Evolutionary conservation across 2,329 filamentous ascomycete genomes (phyloP), one percentile per base, ranked within the genome.

Genomic region (Fusarium vanettenii): DNA sequence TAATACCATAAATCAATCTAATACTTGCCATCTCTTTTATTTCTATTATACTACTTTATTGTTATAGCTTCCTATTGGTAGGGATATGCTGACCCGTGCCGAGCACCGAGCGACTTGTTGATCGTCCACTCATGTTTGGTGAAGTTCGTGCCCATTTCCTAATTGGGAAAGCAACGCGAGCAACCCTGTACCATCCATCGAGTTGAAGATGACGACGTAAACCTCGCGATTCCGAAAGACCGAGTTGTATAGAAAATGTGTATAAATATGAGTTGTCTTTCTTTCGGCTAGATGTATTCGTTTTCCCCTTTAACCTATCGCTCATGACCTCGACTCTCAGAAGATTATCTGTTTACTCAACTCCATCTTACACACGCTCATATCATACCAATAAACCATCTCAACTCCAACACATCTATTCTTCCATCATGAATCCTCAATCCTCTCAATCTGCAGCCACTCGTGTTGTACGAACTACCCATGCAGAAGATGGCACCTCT

Each of bases 131-230:
- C 18, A 55, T 14, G 18, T 33, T 55, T 20, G 50, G 11, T 20
- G 50, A 55, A 20, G 50, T 11, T 68, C 67, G 70, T 71, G 60
- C 25, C 48, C 20, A 37, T 70, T 74, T 68, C 71, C 67, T 50
- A 65, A 70, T 74, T 60, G 56, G 67, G 71, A 68, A 74, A 69
- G 70, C 33, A 35, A 25, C 70, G 64, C 70, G 69, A 72, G 55
- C 39, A 72, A 68, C 69, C 69, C 48, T 72, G 68, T 29, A 60
- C 18, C 35, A 29, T 65, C 6, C 20, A 14, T 45, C 11, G 20
- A 59, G 41, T 61, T 71, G 68, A 63, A 50, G 33, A 71, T 48
- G 22, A 33, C 22, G 20, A 13, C 33, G 20, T 60, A 33, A 50
- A 1, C 8, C 37, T 71, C 59, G 59, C 52, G 67, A 63, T 60